Evolutionary conservation across 768 basidiomycete genomes (phyloP).

Genomic region (Amanita pallidorosea): DNA sequence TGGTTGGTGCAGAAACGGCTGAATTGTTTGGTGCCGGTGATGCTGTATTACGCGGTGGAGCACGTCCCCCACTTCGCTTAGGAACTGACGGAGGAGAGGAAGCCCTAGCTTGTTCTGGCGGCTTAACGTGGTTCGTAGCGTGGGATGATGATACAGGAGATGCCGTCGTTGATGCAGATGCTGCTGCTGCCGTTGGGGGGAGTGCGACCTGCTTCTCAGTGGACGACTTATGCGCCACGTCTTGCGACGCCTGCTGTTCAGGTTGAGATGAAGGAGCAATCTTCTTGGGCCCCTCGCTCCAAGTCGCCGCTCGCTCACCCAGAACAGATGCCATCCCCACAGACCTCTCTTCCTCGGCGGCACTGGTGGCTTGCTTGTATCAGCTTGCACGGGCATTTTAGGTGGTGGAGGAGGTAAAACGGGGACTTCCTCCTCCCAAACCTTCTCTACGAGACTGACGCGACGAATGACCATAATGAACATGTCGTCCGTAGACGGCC

Average conservation of each 20-base stretch:
- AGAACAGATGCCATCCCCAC: constrained; percentile 60
- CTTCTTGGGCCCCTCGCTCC: constrained; percentile 25
- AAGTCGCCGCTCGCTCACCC: constrained; percentile 46
- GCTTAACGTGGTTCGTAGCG: background rate
- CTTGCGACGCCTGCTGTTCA: constrained; percentile 7
- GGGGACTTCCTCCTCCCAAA: constrained; percentile 81
- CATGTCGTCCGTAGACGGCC: constrained; percentile 77
- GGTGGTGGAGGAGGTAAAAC: constrained; percentile 22
- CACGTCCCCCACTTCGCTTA: constrained; percentile 31
- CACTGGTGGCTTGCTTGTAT: constrained; percentile 42
- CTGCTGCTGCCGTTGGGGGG: constrained; percentile 13
- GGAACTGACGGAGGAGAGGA: constrained; percentile 39
- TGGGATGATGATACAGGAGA: background rate
- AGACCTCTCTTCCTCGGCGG: constrained; percentile 46
- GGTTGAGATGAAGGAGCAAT: constrained; percentile 9
- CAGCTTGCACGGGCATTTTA: constrained; percentile 8
- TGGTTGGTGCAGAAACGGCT: background rate
- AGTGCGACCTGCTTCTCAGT: constrained; percentile 11
- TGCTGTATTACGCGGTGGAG: constrained; percentile 8
- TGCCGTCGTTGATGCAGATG: constrained; percentile 11
- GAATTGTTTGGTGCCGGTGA: constrained; percentile 1
- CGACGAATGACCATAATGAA: constrained; percentile 86
- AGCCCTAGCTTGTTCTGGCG: background rate
- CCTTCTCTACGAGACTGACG: constrained; percentile 67
- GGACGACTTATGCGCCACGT: background rate